Conservation (phyloP, 305 asterid genomes). For the Plantago coronopus region DNA sequence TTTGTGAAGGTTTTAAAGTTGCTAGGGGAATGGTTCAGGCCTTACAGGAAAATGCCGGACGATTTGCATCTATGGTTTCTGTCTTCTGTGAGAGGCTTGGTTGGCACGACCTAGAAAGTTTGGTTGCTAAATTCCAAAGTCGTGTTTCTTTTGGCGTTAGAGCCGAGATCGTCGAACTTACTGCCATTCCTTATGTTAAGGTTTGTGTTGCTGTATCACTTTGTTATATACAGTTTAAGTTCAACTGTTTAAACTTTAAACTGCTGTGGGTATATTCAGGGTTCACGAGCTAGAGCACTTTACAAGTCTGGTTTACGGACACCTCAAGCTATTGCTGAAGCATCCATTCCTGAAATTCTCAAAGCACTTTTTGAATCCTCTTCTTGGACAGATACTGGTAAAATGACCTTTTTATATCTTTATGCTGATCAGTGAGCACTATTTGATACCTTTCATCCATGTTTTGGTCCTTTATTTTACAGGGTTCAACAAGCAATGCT, state of each 20-base stretch:
- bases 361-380: conserved; percentile 92
- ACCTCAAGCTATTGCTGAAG: conserved; percentile 96
- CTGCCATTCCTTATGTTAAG: conserved; percentile 91
- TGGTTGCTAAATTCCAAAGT: conserved; percentile 88
- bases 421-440: neutral
- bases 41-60: conserved; percentile 97
- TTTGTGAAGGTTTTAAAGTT: conserved; percentile 83
- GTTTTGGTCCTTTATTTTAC: neutral
- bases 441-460: neutral
- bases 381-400: conserved; percentile 78
- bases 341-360: conserved; percentile 78
- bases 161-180: conserved; percentile 97
- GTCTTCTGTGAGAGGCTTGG: conserved; percentile 99
- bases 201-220: conserved; percentile 35
- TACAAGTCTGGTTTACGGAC: conserved; percentile 94
- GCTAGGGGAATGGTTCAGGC: conserved; percentile 99
- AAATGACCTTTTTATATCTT: neutral
- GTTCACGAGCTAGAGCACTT: conserved; percentile 98
- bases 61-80: conserved; percentile 99
- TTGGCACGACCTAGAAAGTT: conserved; percentile 94
- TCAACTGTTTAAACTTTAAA: conserved; percentile 26
- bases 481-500: neutral
- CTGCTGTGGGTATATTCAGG: conserved; percentile 43
- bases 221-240: conserved; percentile 18
- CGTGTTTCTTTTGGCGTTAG: conserved; percentile 99